Base-by-base conservation (phyloP, 2,329 filamentous ascomycete species). In the Talaromyces piceae region DNA sequence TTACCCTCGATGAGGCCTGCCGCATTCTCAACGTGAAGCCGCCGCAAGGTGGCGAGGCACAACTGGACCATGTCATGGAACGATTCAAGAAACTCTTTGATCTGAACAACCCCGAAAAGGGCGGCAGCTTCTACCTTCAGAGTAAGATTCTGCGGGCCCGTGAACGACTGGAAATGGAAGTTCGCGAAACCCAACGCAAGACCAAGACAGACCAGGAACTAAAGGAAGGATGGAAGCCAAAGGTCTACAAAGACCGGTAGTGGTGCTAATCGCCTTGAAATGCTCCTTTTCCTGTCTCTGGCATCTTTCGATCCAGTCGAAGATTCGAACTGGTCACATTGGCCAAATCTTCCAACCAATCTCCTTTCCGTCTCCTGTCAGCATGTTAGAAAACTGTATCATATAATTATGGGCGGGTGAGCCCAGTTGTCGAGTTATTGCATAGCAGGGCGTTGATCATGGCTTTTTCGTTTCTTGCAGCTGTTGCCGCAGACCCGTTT, bases 41-140 rank as follows among this genome's bases (percentile, higher is more conserved):
- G 31, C 91, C 91, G 1, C 81, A 86, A 67, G 81, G 78, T 55
- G 89, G 88, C 43, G 79, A 89, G 66, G 79, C 85, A 54, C 87
- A 91, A 66, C 75, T 91, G 67, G 87, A 91, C 61, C 79, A 86
- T 58, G 83, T 95, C 50, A 84, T 87, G 72, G 83, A 86, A 60
- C 80, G 90, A 49, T 98, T 97, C 78, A 97, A 97, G 81, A 83
- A 86, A 58, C 75, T 98, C 45, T 98, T 96, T 67, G 93, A 98
- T 71, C 76, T 82, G 61, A 98, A 98, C 73, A 88, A 98, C 58
- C 91, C 93, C 9, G 79, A 94, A 71, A 95, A 95, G 66, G 93
- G 93, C 30, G 93, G 93, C 49, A 96, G 90, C 63, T 98, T 98
- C 73, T 98, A 98, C 71, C 78, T 98, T 45, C 93, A 98, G 73